These are phyloP conservation scores for Cryoendolithus antarcticus DNA, from an alignment of 2,329 filamentous ascomycete genomes.

Conservation along the genomic window DNA sequence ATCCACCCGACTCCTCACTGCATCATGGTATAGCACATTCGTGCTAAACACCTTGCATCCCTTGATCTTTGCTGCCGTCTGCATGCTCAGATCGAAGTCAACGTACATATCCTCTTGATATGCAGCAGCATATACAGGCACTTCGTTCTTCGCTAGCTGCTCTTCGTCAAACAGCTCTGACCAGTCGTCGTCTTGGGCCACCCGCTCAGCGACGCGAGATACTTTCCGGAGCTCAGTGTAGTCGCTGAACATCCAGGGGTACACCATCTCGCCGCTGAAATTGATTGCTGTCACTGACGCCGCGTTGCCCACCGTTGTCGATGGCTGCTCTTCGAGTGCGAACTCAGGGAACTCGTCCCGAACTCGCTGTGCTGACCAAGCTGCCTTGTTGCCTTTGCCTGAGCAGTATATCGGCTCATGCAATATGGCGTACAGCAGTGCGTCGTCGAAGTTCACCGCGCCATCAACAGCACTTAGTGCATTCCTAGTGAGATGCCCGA, in stretches of 20 bases:
- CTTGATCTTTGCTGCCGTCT: conserved; percentile 63
- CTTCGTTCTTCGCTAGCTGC: conserved; percentile 61
- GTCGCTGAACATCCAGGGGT: conserved; percentile 72
- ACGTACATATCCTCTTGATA: conserved; percentile 92
- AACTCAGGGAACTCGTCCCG: conserved; percentile 39
- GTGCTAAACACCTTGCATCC: conserved; percentile 72
- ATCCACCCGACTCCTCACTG: conserved; percentile 57
- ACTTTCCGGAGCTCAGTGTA: conserved; percentile 64
- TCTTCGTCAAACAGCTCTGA: conserved; percentile 61
- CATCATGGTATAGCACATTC: conserved; percentile 80
- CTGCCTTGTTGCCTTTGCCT: conserved; percentile 47
- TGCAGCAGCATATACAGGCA: conserved; percentile 75
- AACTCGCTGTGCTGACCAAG: conserved; percentile 63
- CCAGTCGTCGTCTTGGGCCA: conserved; percentile 62
- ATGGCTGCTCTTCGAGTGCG: conserved; percentile 22
- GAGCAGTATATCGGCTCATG: conserved; percentile 78
- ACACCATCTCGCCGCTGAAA: conserved; percentile 92
- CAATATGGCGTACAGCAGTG: conserved; percentile 71
- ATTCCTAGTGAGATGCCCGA: conserved; percentile 60
- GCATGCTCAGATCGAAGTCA: conserved; percentile 58
- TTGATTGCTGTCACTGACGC: conserved; percentile 43
- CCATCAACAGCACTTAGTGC: conserved; percentile 58
- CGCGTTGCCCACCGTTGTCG: conserved; percentile 7
- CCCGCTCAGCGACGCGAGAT: conserved; percentile 53
- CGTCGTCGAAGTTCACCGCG: conserved; percentile 57